Evolutionary conservation across 257 asterid genomes (phyloP).

Genomic region (Solanum appendiculatum): DNA sequence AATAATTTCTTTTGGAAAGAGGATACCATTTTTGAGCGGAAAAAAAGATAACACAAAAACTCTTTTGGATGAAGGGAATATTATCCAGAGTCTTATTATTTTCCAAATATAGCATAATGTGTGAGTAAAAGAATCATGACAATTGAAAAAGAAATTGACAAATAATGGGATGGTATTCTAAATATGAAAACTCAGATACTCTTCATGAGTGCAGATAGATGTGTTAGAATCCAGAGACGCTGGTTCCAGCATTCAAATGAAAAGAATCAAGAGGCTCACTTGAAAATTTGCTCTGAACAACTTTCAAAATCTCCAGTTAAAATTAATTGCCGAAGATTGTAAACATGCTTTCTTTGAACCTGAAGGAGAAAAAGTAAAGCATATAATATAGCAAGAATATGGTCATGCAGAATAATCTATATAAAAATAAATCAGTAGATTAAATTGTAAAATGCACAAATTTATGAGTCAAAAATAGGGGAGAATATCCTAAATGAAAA

Average conservation of each 20-base stretch:
- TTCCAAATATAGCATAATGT: neutral
- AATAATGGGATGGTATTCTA: neutral
- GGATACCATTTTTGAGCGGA: neutral
- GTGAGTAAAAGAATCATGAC: neutral
- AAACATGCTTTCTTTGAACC: conserved; percentile 98
- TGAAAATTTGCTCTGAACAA: conserved; percentile 73
- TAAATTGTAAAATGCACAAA: neutral
- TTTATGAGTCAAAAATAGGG: neutral
- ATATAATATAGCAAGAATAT: neutral
- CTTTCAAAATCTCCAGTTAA: conserved; percentile 81
- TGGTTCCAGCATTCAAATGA: neutral
- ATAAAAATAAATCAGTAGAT: neutral
- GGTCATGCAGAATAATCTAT: neutral
- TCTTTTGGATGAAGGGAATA: neutral
- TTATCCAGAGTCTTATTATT: neutral
- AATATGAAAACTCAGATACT: neutral
- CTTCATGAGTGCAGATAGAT: neutral
- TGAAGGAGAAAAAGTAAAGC: conserved; percentile 11
- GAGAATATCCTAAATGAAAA: neutral
- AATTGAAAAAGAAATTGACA: neutral
- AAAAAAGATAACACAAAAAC: neutral
- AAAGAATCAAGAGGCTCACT: conserved; percentile 40
- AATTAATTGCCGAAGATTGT: conserved; percentile 85
- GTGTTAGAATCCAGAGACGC: neutral
- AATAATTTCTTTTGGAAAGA: neutral